phyloP scores from a whole-genome alignment of 208 protist genomes.

The Chromosphaera perkinsii region DNA sequence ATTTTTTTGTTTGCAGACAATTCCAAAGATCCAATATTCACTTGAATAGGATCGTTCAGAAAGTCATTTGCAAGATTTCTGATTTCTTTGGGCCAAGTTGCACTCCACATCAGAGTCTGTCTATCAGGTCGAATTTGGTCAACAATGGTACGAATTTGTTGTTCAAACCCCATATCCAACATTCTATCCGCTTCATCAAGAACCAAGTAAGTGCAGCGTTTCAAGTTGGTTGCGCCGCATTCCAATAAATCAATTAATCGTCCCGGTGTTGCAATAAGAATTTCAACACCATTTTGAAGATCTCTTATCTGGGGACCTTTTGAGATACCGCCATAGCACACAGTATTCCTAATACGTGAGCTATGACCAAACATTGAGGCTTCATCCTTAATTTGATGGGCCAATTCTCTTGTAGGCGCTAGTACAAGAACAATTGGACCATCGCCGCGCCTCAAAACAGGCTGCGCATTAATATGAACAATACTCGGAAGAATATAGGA shows the following conservation, averaged over 20 bases:
- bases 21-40: slow-evolving; percentile 61
- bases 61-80: slow-evolving; percentile 60
- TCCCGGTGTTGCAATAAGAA: slow-evolving; percentile 76
- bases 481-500: slow-evolving; percentile 66
- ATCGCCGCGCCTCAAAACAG: slow-evolving; percentile 42
- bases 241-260: slow-evolving; percentile 72
- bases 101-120: slow-evolving; percentile 77
- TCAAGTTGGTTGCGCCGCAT: slow-evolving; percentile 56
- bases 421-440: slow-evolving; percentile 70
- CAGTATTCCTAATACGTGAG: slow-evolving; percentile 47
- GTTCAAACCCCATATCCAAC: slow-evolving; percentile 84
- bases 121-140: slow-evolving; percentile 62
- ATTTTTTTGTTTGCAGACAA: slow-evolving; percentile 50
- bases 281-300: slow-evolving; percentile 58
- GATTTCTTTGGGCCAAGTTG: slow-evolving; percentile 73
- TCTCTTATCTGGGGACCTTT: slow-evolving; percentile 57
- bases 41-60: slow-evolving; percentile 59
- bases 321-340: slow-evolving; percentile 67
- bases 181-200: slow-evolving; percentile 83
- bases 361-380: slow-evolving; percentile 36
- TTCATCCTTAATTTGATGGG: slow-evolving; percentile 62
- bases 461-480: slow-evolving; percentile 69
- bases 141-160: slow-evolving; percentile 55
- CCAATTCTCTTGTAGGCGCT: slow-evolving; percentile 73
- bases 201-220: slow-evolving; percentile 68